Evolutionary conservation across 805 yeast genomes (phyloP).

Genomic region (Pichia rugopelliculosa): DNA sequence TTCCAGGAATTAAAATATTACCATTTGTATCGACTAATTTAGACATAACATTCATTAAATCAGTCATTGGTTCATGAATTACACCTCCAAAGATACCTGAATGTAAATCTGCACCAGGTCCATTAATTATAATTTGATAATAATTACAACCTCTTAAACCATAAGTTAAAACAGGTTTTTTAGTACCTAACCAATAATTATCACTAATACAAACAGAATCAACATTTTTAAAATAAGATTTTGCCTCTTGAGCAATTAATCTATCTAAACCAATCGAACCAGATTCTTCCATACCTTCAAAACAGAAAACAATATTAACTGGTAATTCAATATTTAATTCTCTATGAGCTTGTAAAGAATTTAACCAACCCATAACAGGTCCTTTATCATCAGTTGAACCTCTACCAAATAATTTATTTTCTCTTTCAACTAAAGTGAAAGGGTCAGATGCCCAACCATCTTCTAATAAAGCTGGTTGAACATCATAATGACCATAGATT

Average conservation of each 20-base stretch:
- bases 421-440: slow-evolving; percentile 63
- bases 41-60: slow-evolving; percentile 70
- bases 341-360: slow-evolving; percentile 83
- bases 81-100: slow-evolving; percentile 97
- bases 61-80: slow-evolving; percentile 96
- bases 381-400: slow-evolving; percentile 98
- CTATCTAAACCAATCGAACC: slow-evolving; percentile 90
- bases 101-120: slow-evolving; percentile 97
- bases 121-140: slow-evolving; percentile 73
- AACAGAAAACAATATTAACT: slow-evolving; percentile 84
- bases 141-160: slow-evolving; percentile 96
- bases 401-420: slow-evolving; percentile 74
- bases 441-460: slow-evolving; percentile 98
- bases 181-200: slow-evolving; percentile 97
- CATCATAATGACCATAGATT: slow-evolving; percentile 96
- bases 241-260: slow-evolving; percentile 73
- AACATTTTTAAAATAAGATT: slow-evolving; percentile 73
- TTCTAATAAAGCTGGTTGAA: slow-evolving; percentile 86
- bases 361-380: slow-evolving; percentile 96
- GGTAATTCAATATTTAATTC: slow-evolving; percentile 83
- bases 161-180: slow-evolving; percentile 93
- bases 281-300: slow-evolving; percentile 99
- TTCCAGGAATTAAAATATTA: slow-evolving; percentile 78
- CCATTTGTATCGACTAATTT: slow-evolving; percentile 77
- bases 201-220: slow-evolving; percentile 95